Base-by-base conservation (phyloP, 306 rosid species). In the Medicago lupulina region DNA sequence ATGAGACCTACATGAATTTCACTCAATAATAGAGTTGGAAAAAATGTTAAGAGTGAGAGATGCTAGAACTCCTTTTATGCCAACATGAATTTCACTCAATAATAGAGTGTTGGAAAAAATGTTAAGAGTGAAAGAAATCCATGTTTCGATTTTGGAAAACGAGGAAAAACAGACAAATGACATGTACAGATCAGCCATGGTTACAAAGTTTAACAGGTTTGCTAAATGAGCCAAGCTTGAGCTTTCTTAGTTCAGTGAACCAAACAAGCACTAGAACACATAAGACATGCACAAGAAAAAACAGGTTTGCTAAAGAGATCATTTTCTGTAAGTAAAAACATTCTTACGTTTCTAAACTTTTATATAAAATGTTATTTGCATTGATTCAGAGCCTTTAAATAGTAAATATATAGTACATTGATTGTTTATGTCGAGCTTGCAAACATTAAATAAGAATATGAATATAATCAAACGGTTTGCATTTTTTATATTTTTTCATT, bases 101-200 rank as follows among this genome's bases (percentile, higher is more conserved):
- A 28, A 59, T 12, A 59, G 39, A 58, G 38, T 11, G 39, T 58
- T 6, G 19, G 11, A 51, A 16, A 50, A 50, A 50, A 2, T 5
- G 36, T 58, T 12, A 58, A 34, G 64, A 23, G 16, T 58, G 38
- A 23, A 46, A 74, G 31, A 67, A 39, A 68, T 62, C 15, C 58
- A 62, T 53, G 12, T 38, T 61, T 54, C 70, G 74, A 60, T 19
- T 62, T 62, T 8, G 54, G 34, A 44, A 70, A 71, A 50, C 7
- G 55, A 18, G 47, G 21, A 14, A 51, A 36, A 75, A 44, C 46
- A 49, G n/a, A 53, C 44, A 34, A 60, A 51, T 59, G 18, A n/a
- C 19, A 53, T 14, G 67, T 6, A 39, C 21, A 31, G 9, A 63
- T 57, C 31, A 51, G 55, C 23, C 10, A 58, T 31, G 19, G 18